A percentile compares a stretch with the other conserved stretches of the same genome.
Conservation (phyloP, 2,329 filamentous ascomycete species). For the Phyllosticta citriasiana region DNA sequence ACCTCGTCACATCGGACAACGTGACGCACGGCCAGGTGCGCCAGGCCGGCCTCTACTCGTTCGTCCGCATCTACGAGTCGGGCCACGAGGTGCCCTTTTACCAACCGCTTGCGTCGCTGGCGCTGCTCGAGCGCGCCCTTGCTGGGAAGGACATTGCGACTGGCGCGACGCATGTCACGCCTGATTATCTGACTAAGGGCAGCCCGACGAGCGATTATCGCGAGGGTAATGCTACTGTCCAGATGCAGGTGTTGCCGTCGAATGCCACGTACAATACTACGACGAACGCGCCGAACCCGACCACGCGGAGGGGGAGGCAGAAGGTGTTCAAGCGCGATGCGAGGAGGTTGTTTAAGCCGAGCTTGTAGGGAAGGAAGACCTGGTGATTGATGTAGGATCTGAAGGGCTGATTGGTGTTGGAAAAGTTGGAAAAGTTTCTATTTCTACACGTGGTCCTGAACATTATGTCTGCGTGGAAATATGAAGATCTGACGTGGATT, state of each 20-base stretch:
- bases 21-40: conserved; percentile 45
- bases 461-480: too few species aligned
- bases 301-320: background rate
- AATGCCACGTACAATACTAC: conserved; percentile 41
- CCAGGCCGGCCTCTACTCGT: conserved; percentile 42
- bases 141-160: conserved; percentile 41
- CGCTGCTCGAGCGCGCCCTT: conserved; percentile 41
- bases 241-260: conserved; percentile 31
- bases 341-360: conserved; percentile 6
- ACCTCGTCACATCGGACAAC: conserved; percentile 34
- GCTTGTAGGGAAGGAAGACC: background rate
- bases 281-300: conserved; percentile 32
- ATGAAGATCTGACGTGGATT: too few species aligned
- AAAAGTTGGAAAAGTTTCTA: too few species aligned
- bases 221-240: conserved; percentile 37
- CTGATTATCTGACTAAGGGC: conserved; percentile 25
- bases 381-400: background rate
- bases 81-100: conserved; percentile 47
- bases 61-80: conserved; percentile 40
- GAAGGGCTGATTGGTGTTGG: background rate
- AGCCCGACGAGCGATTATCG: conserved; percentile 28
- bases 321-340: background rate
- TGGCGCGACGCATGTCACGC: conserved; percentile 24
- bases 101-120: conserved; percentile 40
- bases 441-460: too few species aligned